Conservation (phyloP, 768 basidiomycete species). For the Boletales sp. region DNA sequence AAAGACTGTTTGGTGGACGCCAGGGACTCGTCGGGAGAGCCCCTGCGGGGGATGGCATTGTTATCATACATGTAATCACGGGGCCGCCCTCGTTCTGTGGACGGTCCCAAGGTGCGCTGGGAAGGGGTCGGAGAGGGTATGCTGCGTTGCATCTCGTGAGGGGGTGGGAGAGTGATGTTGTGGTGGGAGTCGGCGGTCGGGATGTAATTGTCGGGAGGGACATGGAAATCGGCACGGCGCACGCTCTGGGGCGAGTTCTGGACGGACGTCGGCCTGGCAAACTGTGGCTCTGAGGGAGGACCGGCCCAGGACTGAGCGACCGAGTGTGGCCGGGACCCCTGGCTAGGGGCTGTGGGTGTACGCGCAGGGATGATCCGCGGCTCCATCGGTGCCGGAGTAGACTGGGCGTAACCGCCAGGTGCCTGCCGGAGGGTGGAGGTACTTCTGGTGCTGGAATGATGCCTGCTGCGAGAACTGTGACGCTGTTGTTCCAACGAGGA, state of each 20-base stretch:
- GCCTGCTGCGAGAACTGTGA: slow-evolving; percentile 18
- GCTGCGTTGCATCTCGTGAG: slow-evolving; percentile 40
- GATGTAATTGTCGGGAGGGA: slow-evolving; percentile 50
- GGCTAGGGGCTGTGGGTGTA: slow-evolving; percentile 13
- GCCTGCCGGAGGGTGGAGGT: slow-evolving; percentile 9
- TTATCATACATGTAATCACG: slow-evolving; percentile 25
- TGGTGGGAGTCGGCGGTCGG: slow-evolving; percentile 39
- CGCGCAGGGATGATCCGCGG: slow-evolving; percentile 11
- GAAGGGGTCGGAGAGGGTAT: slow-evolving; percentile 29
- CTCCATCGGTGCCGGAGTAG: slow-evolving; percentile 5
- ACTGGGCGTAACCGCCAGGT: slow-evolving; percentile 8
- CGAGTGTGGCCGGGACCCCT: slow-evolving; percentile 13
- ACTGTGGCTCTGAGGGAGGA: slow-evolving; percentile 8
- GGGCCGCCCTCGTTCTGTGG: slow-evolving; percentile 17
- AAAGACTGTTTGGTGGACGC: slow-evolving; percentile 28
- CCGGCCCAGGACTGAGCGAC: slow-evolving; percentile 17
- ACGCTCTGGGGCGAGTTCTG: slow-evolving; percentile 17
- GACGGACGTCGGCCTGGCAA: slow-evolving; percentile 14
- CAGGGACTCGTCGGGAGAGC: slow-evolving; percentile 27
- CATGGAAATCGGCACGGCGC: slow-evolving; percentile 18
- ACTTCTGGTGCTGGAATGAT: slow-evolving; percentile 13
- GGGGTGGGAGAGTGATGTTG: slow-evolving; percentile 46
- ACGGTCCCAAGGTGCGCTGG: slow-evolving; percentile 16
- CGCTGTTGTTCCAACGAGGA: slow-evolving; percentile 18
- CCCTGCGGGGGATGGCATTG: slow-evolving; percentile 17